These are phyloP conservation scores for Rhodotorula sp. DNA, from an alignment of 1,284 basidiomycete genomes.

Conservation along the genomic window DNA sequence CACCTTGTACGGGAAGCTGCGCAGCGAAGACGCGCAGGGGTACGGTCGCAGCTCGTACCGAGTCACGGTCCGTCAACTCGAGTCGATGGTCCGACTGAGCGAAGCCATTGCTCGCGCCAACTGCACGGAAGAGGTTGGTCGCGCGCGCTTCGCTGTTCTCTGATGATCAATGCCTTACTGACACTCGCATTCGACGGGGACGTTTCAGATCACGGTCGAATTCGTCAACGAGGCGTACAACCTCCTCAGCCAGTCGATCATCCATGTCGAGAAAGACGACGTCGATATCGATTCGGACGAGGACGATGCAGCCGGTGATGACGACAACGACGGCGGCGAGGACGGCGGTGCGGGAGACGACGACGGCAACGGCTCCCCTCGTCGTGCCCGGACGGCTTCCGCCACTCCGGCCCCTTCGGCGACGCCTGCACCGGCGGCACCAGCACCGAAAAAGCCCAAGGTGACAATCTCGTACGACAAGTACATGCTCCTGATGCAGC, in stretches of 20 bases:
- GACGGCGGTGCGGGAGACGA: conserved; percentile 43
- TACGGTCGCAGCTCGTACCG: conserved; percentile 87
- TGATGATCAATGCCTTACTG: background rate
- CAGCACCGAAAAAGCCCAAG: conserved; percentile 60
- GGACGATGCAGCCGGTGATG: conserved; percentile 47
- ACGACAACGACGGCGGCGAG: conserved; percentile 48
- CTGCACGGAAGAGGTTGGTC: conserved; percentile 74
- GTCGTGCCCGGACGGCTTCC: conserved; percentile 6
- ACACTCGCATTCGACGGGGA: conserved; percentile 24
- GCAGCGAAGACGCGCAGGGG: conserved; percentile 88
- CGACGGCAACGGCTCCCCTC: conserved; percentile 44
- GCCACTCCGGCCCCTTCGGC: conserved; percentile 42
- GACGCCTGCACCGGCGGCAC: conserved; percentile 25
- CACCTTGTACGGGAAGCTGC: conserved; percentile 88
- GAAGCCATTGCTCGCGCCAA: conserved; percentile 97
- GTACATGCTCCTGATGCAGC: conserved; percentile 84
- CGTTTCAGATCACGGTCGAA: conserved; percentile 73
- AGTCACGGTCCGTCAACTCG: conserved; percentile 92
- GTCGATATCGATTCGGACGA: conserved; percentile 79
- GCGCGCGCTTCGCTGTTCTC: conserved; percentile 35
- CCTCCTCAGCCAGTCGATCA: conserved; percentile 92
- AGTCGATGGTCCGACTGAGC: conserved; percentile 94
- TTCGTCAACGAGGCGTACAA: conserved; percentile 96
- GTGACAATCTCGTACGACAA: conserved; percentile 94
- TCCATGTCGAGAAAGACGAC: conserved; percentile 98